These are phyloP conservation scores for Macrophomina pseudophaseolina DNA, from an alignment of 2,329 filamentous ascomycete species.

Conservation along the genomic window DNA sequence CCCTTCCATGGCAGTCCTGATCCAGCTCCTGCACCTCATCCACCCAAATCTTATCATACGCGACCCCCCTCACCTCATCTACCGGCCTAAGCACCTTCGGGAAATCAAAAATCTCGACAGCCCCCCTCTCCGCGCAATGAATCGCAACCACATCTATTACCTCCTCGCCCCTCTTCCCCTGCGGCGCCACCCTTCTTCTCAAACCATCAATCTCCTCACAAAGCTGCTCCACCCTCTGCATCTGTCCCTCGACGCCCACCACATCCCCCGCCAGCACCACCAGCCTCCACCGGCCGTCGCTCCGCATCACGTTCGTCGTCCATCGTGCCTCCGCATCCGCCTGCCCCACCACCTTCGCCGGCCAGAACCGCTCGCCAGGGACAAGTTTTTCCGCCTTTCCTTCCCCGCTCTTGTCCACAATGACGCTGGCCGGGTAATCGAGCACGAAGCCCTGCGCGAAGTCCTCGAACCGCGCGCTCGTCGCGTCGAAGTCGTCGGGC, in stretches of 20 bases:
- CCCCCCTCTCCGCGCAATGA: not conserved
- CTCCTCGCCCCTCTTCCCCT: not conserved
- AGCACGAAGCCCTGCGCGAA: not conserved
- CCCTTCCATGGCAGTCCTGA: not conserved
- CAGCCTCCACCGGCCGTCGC: not conserved
- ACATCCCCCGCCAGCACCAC: not conserved
- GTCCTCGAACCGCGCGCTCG: not conserved
- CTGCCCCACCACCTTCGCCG: not conserved
- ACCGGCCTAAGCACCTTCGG: not conserved
- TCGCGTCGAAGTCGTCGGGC: not conserved
- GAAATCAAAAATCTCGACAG: not conserved
- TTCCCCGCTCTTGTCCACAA: not conserved
- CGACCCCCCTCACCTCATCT: not conserved
- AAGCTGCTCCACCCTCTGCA: not conserved
- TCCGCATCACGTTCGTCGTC: not conserved
- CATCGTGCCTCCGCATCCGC: not conserved
- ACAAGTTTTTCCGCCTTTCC: not conserved
- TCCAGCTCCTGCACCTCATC: constrained; percentile 11
- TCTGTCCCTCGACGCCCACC: not conserved
- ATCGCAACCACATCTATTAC: not conserved
- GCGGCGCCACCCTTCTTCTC: not conserved
- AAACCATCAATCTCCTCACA: not conserved
- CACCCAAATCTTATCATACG: not conserved
- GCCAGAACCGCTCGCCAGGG: constrained; percentile 2
- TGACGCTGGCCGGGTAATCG: not conserved